Percentiles rank a stretch among this genome's conserved stretches.
These are phyloP conservation scores for Cercospora sp. DNA, from an alignment of 2,329 filamentous ascomycete genomes.

Conservation along the genomic window DNA sequence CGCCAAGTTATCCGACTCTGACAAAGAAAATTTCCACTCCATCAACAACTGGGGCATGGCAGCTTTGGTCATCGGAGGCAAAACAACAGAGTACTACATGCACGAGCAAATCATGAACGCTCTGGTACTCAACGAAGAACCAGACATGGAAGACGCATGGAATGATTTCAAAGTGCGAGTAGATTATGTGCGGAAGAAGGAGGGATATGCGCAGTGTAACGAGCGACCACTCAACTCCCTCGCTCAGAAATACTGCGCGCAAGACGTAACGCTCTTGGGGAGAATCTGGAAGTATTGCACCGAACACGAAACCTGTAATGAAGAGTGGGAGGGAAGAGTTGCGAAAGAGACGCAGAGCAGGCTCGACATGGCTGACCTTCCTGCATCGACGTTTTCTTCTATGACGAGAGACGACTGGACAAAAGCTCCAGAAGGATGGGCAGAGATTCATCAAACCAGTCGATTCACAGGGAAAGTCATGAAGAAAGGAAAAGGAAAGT, in stretches of 20 bases:
- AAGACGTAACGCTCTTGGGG: neutral
- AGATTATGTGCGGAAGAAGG: neutral
- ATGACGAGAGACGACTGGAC: neutral
- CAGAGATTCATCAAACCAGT: neutral
- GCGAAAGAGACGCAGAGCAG: neutral
- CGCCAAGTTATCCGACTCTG: neutral
- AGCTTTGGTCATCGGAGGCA: neutral
- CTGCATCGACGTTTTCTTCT: neutral
- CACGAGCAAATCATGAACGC: neutral
- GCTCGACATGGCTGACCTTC: neutral
- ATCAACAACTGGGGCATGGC: neutral
- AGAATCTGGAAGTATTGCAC: neutral
- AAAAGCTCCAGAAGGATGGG: neutral
- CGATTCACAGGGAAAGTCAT: neutral
- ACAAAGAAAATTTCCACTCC: neutral
- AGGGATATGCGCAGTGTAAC: neutral
- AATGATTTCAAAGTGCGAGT: neutral
- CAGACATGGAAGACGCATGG: neutral
- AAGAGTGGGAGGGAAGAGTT: neutral
- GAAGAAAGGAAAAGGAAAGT: neutral
- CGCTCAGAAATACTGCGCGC: neutral
- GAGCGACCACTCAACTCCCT: neutral
- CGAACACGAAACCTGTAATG: neutral
- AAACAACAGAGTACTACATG: neutral
- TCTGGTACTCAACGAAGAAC: neutral